Evolutionary conservation across 2,329 filamentous ascomycete genomes (phyloP).

Genomic region (Venturia nashicola): DNA sequence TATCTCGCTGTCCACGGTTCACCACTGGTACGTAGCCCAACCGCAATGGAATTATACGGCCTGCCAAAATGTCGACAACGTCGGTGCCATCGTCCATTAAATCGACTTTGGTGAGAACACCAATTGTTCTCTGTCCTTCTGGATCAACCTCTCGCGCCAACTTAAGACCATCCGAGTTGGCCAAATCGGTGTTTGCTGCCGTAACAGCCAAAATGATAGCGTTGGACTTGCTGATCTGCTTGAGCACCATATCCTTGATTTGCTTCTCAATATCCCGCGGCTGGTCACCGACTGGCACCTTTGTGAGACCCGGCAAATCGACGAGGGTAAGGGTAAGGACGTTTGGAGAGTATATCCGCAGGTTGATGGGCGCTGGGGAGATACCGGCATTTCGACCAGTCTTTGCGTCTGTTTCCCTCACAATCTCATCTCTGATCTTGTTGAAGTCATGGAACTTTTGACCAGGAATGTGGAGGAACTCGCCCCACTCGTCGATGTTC

Average conservation of each 20-base stretch:
- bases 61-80: conserved; percentile 95
- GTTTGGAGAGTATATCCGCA: conserved; percentile 96
- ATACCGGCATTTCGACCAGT: conserved; percentile 94
- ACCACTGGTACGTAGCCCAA: conserved; percentile 96
- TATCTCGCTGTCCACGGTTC: conserved; percentile 94
- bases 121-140: conserved; percentile 93
- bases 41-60: conserved; percentile 88
- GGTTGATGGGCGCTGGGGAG: conserved; percentile 90
- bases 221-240: conserved; percentile 97
- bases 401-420: conserved; percentile 90
- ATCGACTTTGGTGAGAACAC: conserved; percentile 97
- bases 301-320: conserved; percentile 90
- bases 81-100: conserved; percentile 98
- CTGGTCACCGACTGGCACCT: conserved; percentile 92
- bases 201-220: conserved; percentile 96
- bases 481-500: conserved; percentile 94
- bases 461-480: conserved; percentile 94
- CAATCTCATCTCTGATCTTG: conserved; percentile 96
- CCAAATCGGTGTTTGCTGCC: conserved; percentile 92
- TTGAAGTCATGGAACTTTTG: conserved; percentile 98
- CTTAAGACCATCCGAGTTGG: conserved; percentile 96
- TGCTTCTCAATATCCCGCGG: conserved; percentile 93
- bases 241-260: conserved; percentile 95
- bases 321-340: conserved; percentile 94
- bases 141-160: conserved; percentile 93